Conservation (phyloP, 257 asterid species). For the Nicotiana undulata region DNA sequence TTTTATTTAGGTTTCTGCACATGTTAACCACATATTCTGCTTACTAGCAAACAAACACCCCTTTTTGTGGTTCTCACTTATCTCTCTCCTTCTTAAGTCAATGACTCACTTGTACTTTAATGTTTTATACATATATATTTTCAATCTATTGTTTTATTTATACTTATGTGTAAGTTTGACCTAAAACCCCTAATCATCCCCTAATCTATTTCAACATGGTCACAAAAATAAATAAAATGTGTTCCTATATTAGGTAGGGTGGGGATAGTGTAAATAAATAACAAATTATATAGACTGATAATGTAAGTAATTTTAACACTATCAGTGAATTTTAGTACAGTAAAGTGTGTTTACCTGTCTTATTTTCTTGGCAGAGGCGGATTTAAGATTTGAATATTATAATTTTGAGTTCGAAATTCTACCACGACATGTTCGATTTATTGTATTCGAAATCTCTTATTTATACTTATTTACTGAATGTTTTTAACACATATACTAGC, state of each 20-base stretch:
- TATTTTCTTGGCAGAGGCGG: too few relatives aligned
- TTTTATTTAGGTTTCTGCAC: conserved; percentile 36
- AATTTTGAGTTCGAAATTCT: too few relatives aligned
- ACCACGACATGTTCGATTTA: too few relatives aligned
- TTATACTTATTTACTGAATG: too few relatives aligned
- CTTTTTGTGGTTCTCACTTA: conserved; percentile 26
- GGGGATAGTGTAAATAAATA: not conserved
- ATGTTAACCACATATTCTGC: conserved; percentile 15
- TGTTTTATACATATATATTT: conserved; percentile 8
- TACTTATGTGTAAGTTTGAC: not conserved
- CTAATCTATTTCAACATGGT: not conserved
- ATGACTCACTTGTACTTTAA: conserved; percentile 35
- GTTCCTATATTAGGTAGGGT: not conserved
- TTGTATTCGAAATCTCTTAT: too few relatives aligned
- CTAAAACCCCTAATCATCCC: not conserved
- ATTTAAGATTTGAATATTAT: too few relatives aligned
- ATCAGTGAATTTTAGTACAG: not conserved
- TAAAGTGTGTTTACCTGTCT: too few relatives aligned
- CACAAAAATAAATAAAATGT: not conserved
- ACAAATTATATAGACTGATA: not conserved
- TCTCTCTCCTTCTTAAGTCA: conserved; percentile 36
- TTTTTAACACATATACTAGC: too few relatives aligned
- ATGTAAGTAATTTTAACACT: not conserved
- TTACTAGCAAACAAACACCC: conserved; percentile 42
- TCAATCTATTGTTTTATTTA: not conserved